Evolutionary conservation across 192 early-diverging fungal species (phyloP), one percentile per base, ranked within the genome.

Genomic region (Paraglomus occultum): DNA sequence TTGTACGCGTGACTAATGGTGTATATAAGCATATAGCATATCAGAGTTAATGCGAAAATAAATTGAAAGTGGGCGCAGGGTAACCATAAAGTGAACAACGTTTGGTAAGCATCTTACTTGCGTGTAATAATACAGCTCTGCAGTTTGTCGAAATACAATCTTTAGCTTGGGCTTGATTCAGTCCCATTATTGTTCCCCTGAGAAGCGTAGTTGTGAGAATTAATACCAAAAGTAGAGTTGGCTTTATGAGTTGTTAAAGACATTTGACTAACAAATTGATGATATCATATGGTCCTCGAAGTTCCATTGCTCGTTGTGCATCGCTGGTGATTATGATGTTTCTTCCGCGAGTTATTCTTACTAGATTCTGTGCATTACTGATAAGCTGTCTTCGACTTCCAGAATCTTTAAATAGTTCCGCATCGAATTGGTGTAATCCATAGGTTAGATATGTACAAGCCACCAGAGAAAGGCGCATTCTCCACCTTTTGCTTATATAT

Each of bases 251-350:
- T 31, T 4, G 51, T 22, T 6, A 8, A 39, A 5, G 5, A 42
- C 18, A 38, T 15, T n/a, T n/a, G n/a, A 76, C 84, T 81, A 77
- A 92, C 87, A 95, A 78, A 67, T 92, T 92, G 18, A 90, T 80
- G 23, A 95, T 79, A 71, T 95, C 94, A 61, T 88, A 84, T 7
- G 89, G 87, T 47, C 91, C 85, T 23, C 89, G 80, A 45, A 93
- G 71, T 46, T 94, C 89, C 63, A 95, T 77, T 23, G 85, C 89
- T 38, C 72, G 79, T 71, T 80, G 70, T 0, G 92, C 91, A 54
- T 83, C 90, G 60, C 88, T 87, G 5, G 86, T 79, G 43, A 94
- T 55, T 15, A 95, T 87, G 5, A 95, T 72, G 72, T 94, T 90
- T 57, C 90, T 89, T 18, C 92, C 93, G 45, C 85, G 82, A 0